A percentile compares a stretch with the other conserved stretches of the same genome.
phyloP scores from a whole-genome alignment of 331 rosid genomes.

The Stylosanthes scabra region DNA sequence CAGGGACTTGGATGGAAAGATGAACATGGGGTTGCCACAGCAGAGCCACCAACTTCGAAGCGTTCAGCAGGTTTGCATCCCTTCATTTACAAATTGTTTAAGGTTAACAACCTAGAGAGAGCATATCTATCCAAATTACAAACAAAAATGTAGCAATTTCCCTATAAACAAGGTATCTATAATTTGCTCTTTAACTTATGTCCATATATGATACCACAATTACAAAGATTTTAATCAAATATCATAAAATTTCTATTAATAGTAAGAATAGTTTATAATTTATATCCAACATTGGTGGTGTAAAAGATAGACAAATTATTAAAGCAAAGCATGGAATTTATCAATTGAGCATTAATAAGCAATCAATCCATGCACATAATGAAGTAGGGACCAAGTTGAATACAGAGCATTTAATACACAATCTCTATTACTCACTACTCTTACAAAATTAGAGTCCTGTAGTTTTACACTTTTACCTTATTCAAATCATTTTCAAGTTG shows the following conservation, averaged over 20 bases:
- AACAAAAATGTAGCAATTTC: constrained; percentile 10
- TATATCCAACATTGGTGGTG: too few species aligned
- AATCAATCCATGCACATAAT: neutral
- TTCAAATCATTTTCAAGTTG: constrained; percentile 17
- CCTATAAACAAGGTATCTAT: constrained; percentile 14
- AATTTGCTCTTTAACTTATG: too few species aligned
- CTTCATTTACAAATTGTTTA: constrained; percentile 44
- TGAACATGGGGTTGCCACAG: constrained; percentile 72
- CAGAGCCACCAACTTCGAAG: constrained; percentile 70
- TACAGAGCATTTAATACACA: neutral
- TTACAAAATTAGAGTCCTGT: constrained; percentile 19
- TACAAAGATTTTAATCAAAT: too few species aligned
- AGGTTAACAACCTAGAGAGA: constrained; percentile 25
- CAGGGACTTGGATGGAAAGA: constrained; percentile 80
- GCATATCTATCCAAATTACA: constrained; percentile 5
- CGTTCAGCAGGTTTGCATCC: constrained; percentile 84
- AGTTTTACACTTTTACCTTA: constrained; percentile 12
- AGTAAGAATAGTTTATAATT: too few species aligned
- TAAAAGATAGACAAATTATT: too few species aligned
- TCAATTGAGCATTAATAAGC: too few species aligned
- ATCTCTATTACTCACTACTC: constrained; percentile 19
- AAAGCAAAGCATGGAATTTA: too few species aligned
- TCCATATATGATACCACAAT: too few species aligned
- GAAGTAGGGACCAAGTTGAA: constrained; percentile 13
- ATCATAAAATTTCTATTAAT: too few species aligned